Evolutionary conservation across 2,329 filamentous ascomycete genomes (phyloP).

Genomic region (Colletotrichum sojae): DNA sequence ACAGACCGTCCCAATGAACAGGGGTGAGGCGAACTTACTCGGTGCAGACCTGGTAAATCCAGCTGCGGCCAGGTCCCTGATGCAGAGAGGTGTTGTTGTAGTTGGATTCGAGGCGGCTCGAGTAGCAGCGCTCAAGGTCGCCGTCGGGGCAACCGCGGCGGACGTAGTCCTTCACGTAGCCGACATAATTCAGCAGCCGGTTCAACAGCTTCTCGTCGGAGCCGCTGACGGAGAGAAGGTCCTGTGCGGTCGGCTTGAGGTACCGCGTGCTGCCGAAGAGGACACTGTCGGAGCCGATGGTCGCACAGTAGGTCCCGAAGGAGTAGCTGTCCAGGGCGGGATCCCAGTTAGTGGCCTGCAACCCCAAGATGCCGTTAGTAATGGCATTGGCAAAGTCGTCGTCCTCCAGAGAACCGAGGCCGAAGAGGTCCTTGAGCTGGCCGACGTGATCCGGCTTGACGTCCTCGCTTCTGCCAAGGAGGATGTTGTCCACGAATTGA

Average conservation of each 20-base stretch:
- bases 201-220: slow-evolving; percentile 52
- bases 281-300: slow-evolving; percentile 57
- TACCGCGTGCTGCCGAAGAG: slow-evolving; percentile 59
- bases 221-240: slow-evolving; percentile 58
- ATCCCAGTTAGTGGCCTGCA: slow-evolving; percentile 70
- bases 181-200: slow-evolving; percentile 67
- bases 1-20: neutral
- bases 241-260: slow-evolving; percentile 52
- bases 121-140: slow-evolving; percentile 50
- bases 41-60: slow-evolving; percentile 70
- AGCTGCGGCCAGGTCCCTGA: slow-evolving; percentile 53
- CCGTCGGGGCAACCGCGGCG: slow-evolving; percentile 44
- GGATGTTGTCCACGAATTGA: slow-evolving; percentile 65
- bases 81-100: slow-evolving; percentile 44
- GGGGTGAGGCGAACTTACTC: slow-evolving; percentile 54
- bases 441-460: slow-evolving; percentile 1
- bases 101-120: slow-evolving; percentile 41
- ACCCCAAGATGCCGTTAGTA: slow-evolving; percentile 54
- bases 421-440: slow-evolving; percentile 60
- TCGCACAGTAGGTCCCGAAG: slow-evolving; percentile 64
- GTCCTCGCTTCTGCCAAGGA: slow-evolving; percentile 58
- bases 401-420: slow-evolving; percentile 59
- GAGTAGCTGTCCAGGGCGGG: slow-evolving; percentile 56
- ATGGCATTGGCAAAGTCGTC: slow-evolving; percentile 65
- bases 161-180: slow-evolving; percentile 54